Percentiles rank a stretch among this genome's conserved stretches.
These are phyloP conservation scores for Erigeron philadelphicus DNA, from an alignment of 140 eudicot genomes.

Conservation along the genomic window DNA sequence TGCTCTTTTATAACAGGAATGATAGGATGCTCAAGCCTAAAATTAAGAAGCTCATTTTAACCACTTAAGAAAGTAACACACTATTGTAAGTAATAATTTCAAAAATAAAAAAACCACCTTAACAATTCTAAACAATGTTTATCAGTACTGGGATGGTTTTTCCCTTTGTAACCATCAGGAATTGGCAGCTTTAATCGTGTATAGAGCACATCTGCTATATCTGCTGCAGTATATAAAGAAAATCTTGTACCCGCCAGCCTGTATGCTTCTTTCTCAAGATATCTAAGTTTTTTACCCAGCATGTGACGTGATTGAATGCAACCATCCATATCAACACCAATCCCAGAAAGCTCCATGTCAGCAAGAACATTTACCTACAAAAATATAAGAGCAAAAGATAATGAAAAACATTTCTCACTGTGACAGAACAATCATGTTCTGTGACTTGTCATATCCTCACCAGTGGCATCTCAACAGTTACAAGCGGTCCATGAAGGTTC, in stretches of 20 bases:
- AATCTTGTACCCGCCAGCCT: constrained; percentile 76
- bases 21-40: constrained; percentile 85
- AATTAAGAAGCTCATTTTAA: constrained; percentile 15
- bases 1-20: constrained; percentile 91
- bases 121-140: constrained; percentile 83
- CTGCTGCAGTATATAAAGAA: constrained; percentile 83
- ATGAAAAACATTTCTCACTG: background rate
- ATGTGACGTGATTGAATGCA: constrained; percentile 75
- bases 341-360: constrained; percentile 88
- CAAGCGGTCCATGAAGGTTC: constrained; percentile 59
- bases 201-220: constrained; percentile 88
- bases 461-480: constrained; percentile 68
- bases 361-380: constrained; percentile 76
- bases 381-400: constrained; percentile 16
- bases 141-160: constrained; percentile 89
- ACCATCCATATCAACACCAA: constrained; percentile 97
- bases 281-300: constrained; percentile 65
- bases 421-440: background rate
- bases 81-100: background rate
- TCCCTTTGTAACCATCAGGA: constrained; percentile 78
- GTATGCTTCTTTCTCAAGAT: constrained; percentile 77
- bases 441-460: constrained; percentile 34
- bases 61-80: background rate
- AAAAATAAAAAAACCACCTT: constrained; percentile 42
- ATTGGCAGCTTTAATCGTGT: constrained; percentile 74